Percentiles rank a stretch among this genome's conserved stretches.
Evolutionary conservation across 805 yeast species (phyloP).

Genomic region (Henningerozyma blattae): DNA sequence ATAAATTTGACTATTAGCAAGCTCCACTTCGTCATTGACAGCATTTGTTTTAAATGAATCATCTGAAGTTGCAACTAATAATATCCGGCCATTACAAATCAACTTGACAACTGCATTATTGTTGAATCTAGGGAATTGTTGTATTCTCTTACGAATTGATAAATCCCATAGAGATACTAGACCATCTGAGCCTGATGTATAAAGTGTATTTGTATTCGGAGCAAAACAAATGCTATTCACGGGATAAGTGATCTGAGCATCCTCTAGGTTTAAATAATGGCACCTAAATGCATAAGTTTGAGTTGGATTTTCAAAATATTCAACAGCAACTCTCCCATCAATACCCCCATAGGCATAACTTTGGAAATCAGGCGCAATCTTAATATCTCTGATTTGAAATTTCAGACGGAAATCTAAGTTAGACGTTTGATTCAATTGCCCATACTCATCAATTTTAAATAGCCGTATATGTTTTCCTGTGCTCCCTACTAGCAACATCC

Average conservation of each 20-base stretch:
- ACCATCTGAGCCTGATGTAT: slow-evolving; percentile 90
- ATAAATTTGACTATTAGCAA: slow-evolving; percentile 18
- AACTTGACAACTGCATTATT: slow-evolving; percentile 31
- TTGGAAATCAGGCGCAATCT: slow-evolving; percentile 37
- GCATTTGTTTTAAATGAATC: slow-evolving; percentile 34
- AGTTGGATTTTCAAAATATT: slow-evolving; percentile 40
- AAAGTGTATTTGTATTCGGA: slow-evolving; percentile 63
- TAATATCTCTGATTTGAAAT: slow-evolving; percentile 48
- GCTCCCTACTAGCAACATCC: background rate
- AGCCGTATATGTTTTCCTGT: slow-evolving; percentile 27
- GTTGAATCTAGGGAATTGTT: slow-evolving; percentile 47
- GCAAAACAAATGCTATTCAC: slow-evolving; percentile 72
- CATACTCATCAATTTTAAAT: slow-evolving; percentile 6
- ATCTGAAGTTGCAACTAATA: slow-evolving; percentile 38
- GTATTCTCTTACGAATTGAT: slow-evolving; percentile 64
- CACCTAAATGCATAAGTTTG: slow-evolving; percentile 71
- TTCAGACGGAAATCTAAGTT: slow-evolving; percentile 49
- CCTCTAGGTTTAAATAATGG: slow-evolving; percentile 42
- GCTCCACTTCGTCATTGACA: slow-evolving; percentile 8
- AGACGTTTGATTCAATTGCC: slow-evolving; percentile 1
- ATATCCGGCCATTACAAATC: slow-evolving; percentile 16
- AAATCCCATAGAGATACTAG: slow-evolving; percentile 85
- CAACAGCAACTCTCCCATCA: slow-evolving; percentile 77
- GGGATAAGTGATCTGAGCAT: slow-evolving; percentile 52
- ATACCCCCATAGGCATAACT: slow-evolving; percentile 62